Evolutionary conservation across 2,329 filamentous ascomycete species (phyloP).

Genomic region (Alternaria dauci): DNA sequence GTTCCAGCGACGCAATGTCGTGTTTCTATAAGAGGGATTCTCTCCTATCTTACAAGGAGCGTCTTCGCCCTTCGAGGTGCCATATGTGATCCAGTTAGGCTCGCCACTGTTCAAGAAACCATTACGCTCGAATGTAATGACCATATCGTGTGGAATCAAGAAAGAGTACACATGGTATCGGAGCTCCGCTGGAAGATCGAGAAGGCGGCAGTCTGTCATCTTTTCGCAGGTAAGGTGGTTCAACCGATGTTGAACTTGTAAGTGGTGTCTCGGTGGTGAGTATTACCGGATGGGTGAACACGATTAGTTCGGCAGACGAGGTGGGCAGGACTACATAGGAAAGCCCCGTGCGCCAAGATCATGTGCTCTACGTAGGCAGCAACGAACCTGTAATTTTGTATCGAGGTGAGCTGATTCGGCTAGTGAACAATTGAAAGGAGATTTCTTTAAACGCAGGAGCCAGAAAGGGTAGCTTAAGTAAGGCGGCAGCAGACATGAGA

Average conservation of each 20-base stretch:
- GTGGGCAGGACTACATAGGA: no score
- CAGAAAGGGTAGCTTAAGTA: no score
- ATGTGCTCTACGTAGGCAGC: no score
- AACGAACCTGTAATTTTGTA: no score
- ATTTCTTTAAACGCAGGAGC: no score
- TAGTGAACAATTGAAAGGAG: no score
- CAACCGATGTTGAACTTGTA: not conserved
- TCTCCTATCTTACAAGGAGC: not conserved
- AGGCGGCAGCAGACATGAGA: not conserved
- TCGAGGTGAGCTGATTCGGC: no score
- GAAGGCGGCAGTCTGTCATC: slow-evolving; percentile 18
- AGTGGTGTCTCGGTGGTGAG: not conserved
- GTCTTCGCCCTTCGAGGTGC: not conserved
- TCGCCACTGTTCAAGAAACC: not conserved
- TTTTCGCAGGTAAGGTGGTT: not conserved
- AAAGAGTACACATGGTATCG: slow-evolving; percentile 24
- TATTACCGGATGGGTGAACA: not conserved
- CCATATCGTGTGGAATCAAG: slow-evolving; percentile 18
- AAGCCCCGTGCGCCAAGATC: no score
- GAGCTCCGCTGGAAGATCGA: slow-evolving; percentile 27
- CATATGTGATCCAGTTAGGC: not conserved
- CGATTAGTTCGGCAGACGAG: no score
- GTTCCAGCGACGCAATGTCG: not conserved
- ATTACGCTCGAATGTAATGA: slow-evolving; percentile 1
- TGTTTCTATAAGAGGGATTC: not conserved